A percentile compares a stretch with the other conserved stretches of the same genome.
Conservation (phyloP, 2,329 filamentous ascomycete genomes). For the Rutstroemia sp. region DNA sequence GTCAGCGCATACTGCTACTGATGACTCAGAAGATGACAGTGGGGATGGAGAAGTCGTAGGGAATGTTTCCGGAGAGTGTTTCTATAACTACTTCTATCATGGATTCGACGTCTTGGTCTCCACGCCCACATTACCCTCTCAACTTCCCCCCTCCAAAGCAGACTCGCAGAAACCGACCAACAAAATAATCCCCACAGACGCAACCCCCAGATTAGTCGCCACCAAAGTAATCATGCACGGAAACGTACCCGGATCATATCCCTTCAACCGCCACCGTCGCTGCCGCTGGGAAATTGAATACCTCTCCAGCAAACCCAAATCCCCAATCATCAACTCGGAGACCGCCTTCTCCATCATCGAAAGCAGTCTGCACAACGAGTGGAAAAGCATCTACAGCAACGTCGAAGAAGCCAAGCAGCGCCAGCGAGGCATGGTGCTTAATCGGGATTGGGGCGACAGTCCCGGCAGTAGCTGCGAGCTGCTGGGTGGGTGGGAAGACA, state of each 20-base stretch:
- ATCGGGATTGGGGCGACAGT: constrained; percentile 85
- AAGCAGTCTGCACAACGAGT: constrained; percentile 56
- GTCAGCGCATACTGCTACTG: constrained; percentile 62
- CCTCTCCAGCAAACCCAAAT: constrained; percentile 34
- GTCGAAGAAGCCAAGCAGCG: constrained; percentile 43
- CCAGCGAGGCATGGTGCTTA: constrained; percentile 76
- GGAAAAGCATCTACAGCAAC: constrained; percentile 58
- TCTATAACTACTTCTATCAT: constrained; percentile 96
- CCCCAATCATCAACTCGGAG: constrained; percentile 43
- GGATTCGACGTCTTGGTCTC: constrained; percentile 94
- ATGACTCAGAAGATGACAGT: constrained; percentile 58
- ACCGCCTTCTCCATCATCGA: constrained; percentile 71
- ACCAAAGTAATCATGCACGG: constrained; percentile 91
- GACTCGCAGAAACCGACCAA: constrained; percentile 16
- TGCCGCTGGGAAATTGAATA: constrained; percentile 77
- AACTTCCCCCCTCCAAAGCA: constrained; percentile 48
- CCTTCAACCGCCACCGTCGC: constrained; percentile 89
- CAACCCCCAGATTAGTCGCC: constrained; percentile 64
- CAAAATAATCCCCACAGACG: constrained; percentile 19
- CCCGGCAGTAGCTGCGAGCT: constrained; percentile 81
- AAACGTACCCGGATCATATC: constrained; percentile 91
- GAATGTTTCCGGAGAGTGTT: constrained; percentile 64
- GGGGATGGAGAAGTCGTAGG: constrained; percentile 49
- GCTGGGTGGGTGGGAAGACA: constrained; percentile 80
- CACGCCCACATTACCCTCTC: constrained; percentile 58